Percentiles rank a stretch among this genome's conserved stretches.
These are phyloP conservation scores for Urostyla sp. DNA, from an alignment of 73 alveolate genomes.

Conservation along the genomic window DNA sequence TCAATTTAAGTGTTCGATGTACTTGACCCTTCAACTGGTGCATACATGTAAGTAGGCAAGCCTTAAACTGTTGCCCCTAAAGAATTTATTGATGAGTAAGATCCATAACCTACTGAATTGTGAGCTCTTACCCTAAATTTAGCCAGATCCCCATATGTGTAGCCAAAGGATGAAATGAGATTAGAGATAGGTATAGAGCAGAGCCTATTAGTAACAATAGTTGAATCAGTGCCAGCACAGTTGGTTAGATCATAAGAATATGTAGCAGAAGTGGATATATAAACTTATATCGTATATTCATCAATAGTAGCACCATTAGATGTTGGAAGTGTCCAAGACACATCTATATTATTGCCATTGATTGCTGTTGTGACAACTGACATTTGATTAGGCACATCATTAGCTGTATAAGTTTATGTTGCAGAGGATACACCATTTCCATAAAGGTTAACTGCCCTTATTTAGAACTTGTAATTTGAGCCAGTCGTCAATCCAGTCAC, in stretches of 20 bases:
- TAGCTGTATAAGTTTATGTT: constrained; percentile 7
- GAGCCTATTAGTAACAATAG: constrained; percentile 1
- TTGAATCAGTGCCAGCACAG: constrained; percentile 44
- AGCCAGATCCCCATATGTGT: background rate
- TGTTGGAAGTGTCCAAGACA: constrained; percentile 46
- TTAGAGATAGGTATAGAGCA: constrained; percentile 26
- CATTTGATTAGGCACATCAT: constrained; percentile 32
- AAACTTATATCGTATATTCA: background rate
- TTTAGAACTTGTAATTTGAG: constrained; percentile 20
- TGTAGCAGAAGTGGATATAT: background rate
- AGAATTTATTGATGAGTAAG: background rate
- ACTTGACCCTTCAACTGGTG: constrained; percentile 30
- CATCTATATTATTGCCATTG: constrained; percentile 30
- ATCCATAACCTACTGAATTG: constrained; percentile 63
- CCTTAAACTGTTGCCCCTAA: constrained; percentile 27
- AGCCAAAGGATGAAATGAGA: background rate
- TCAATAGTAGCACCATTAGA: constrained; percentile 38
- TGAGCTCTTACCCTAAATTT: constrained; percentile 46
- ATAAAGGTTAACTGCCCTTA: constrained; percentile 50
- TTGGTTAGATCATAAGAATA: background rate
- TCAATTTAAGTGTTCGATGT: constrained; percentile 39
- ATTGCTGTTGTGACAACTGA: background rate
- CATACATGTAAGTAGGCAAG: background rate
- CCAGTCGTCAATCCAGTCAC: constrained; percentile 44
- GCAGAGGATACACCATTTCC: constrained; percentile 48